A percentile compares a stretch with the other conserved stretches of the same genome.
Conservation (phyloP, 148 eudicot species). For the Spergularia bocconei region DNA sequence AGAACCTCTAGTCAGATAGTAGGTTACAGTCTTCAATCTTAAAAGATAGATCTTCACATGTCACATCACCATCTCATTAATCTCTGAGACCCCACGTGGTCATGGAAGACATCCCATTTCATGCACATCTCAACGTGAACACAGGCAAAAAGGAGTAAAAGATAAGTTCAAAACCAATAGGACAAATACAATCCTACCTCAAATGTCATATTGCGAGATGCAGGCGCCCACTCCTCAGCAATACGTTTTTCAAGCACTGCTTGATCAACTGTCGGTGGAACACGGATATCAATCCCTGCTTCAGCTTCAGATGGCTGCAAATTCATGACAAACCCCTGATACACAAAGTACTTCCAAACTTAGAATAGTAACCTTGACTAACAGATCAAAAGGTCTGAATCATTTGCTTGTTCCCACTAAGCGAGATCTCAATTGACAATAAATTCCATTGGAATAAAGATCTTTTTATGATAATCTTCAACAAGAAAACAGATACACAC, state of each 20-base stretch:
- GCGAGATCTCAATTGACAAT: neutral
- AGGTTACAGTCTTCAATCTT: no score
- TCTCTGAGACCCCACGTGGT: no score
- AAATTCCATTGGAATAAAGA: neutral
- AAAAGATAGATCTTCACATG: no score
- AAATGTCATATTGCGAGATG: conserved; percentile 84
- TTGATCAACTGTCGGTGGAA: conserved; percentile 82
- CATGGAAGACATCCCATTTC: no score
- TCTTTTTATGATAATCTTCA: no score
- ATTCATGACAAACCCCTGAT: conserved; percentile 91
- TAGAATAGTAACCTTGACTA: neutral
- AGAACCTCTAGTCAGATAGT: no score
- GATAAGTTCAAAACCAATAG: neutral
- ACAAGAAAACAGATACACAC: no score
- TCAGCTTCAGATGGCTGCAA: conserved; percentile 97
- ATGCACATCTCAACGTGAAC: no score
- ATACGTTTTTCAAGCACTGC: conserved; percentile 66
- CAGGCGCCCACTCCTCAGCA: conserved; percentile 96
- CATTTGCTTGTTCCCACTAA: neutral
- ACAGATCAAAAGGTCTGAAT: neutral
- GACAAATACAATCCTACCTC: conserved; percentile 49
- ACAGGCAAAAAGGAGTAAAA: no score
- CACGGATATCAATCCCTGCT: conserved; percentile 89
- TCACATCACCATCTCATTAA: no score
- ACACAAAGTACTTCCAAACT: neutral